Percentiles rank a stretch among this genome's conserved stretches.
Evolutionary conservation across 805 yeast species (phyloP).

Genomic region (Babjeviella inositovora): DNA sequence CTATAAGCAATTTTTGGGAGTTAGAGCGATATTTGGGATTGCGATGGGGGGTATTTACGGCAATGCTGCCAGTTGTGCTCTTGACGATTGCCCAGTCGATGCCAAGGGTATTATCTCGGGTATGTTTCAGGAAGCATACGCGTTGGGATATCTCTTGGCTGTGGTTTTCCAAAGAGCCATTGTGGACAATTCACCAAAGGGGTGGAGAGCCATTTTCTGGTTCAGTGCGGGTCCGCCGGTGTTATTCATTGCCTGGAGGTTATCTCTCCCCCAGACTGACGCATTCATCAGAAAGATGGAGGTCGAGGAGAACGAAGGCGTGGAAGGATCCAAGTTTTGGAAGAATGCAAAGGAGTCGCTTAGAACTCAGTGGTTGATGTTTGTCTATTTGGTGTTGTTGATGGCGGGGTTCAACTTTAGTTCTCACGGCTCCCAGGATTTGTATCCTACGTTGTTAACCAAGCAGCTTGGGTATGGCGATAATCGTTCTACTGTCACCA

Average conservation of each 20-base stretch:
- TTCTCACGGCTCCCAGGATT: conserved; percentile 51
- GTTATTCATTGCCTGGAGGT: conserved; percentile 22
- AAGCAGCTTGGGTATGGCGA: conserved; percentile 23
- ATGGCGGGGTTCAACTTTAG: conserved; percentile 52
- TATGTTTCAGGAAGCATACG: conserved; percentile 69
- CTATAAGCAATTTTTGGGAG: conserved; percentile 38
- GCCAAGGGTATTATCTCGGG: conserved; percentile 50
- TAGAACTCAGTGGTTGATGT: conserved; percentile 38
- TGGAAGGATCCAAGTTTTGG: conserved; percentile 11
- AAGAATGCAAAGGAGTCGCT: conserved; percentile 14
- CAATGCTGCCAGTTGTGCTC: conserved; percentile 33
- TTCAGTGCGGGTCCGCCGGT: conserved; percentile 46
- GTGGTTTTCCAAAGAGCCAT: conserved; percentile 53
- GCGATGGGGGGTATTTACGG: conserved; percentile 43
- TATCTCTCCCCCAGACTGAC: conserved; percentile 32
- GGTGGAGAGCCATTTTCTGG: conserved; percentile 58
- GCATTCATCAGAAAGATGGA: conserved; percentile 26
- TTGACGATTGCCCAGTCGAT: conserved; percentile 33
- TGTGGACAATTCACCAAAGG: conserved; percentile 29
- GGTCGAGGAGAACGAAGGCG: too few relatives aligned
- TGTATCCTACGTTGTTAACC: conserved; percentile 37
- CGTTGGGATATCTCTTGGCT: conserved; percentile 51
- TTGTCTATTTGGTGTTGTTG: conserved; percentile 36
- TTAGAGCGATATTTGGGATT: conserved; percentile 50
- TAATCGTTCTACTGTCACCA: conserved; percentile 34